Evolutionary conservation across 306 rosid species (phyloP), one percentile per base, ranked within the genome.

Genomic region (Amphicarpaea edgeworthii): DNA sequence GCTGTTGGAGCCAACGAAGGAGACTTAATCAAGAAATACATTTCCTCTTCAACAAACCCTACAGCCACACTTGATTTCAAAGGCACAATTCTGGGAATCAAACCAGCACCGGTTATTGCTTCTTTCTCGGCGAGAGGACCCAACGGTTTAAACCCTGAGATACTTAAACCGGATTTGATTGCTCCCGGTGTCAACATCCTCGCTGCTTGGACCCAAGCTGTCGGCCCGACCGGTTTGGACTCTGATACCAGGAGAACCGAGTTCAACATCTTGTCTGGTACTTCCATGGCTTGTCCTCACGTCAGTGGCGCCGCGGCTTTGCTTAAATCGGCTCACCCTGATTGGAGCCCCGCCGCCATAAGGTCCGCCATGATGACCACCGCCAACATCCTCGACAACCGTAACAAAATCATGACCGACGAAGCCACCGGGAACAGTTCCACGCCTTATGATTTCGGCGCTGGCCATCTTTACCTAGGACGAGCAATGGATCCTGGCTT

Each of bases 201-300:
- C 2, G 98, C 98, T 0, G 96, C 90, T 0, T 93, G 98, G 98
- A 87, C 97, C 7, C 89, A 90, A 3, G 93, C 93, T 0, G 91
- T 91, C 10, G 98, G 98, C 3, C 98, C 98, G 0, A 86, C 97
- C 0, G 97, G 97, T 30, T 68, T 93, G 32, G 90, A 87, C 0
- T 72, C 85, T 0, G 98, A 93, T 73, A 28, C 63, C 0, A 78
- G 97, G 8, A 90, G 88, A 58, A 88, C 90, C 0, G 97, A 93
- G 79, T 93, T 93, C 64, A 93, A 87, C 62, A 93, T 93, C 16
- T 28, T 93, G 41, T 93, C 98, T 0, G 98, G 98, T 3, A 93
- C 98, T 1, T 93, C 97, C 10, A 93, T 93, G 98, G 89, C 98
- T 55, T 85, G 89, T n/a, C 98, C 98, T 6, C 98, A 93, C 38